Percentiles rank a stretch among this genome's conserved stretches.
Conservation (phyloP, 179 eudicot species). For the Spinacia oleracea region DNA sequence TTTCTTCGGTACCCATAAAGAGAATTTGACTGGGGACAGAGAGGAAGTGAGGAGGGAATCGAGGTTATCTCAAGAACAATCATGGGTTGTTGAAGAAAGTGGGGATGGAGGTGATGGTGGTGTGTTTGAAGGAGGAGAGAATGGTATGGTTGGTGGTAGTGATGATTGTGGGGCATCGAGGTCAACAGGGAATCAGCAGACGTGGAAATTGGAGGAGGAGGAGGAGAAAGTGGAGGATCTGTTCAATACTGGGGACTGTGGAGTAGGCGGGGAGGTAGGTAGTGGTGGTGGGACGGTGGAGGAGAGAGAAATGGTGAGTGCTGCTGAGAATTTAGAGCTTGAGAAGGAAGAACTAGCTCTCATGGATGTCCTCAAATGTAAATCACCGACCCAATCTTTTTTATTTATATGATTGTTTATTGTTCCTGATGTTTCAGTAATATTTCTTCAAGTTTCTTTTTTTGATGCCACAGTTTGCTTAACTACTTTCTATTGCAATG, state of each 20-base stretch:
- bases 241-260: conserved; percentile 38
- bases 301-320: conserved; percentile 25
- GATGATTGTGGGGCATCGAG: not conserved
- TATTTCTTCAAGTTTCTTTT: not conserved
- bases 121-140: conserved; percentile 27
- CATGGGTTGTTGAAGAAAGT: conserved; percentile 7
- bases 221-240: conserved; percentile 44
- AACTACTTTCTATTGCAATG: not conserved
- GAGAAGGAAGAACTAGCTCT: conserved; percentile 61
- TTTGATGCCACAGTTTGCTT: not conserved
- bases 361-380: conserved; percentile 56
- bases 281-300: conserved; percentile 11
- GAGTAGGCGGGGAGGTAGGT: conserved; percentile 7
- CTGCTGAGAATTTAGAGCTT: conserved; percentile 42
- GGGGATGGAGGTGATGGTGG: conserved; percentile 23
- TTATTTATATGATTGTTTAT: not conserved
- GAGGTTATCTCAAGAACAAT: not conserved
- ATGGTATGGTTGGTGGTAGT: conserved; percentile 18
- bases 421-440: not conserved
- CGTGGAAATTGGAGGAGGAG: conserved; percentile 49
- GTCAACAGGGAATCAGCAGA: conserved; percentile 36
- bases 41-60: conserved; percentile 1
- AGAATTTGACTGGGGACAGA: conserved; percentile 2
- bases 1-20: conserved; percentile 25
- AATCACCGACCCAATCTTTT: not conserved